A percentile compares a stretch with the other conserved stretches of the same genome.
phyloP scores from a whole-genome alignment of 83 land plant species.

The Thuja plicata region DNA sequence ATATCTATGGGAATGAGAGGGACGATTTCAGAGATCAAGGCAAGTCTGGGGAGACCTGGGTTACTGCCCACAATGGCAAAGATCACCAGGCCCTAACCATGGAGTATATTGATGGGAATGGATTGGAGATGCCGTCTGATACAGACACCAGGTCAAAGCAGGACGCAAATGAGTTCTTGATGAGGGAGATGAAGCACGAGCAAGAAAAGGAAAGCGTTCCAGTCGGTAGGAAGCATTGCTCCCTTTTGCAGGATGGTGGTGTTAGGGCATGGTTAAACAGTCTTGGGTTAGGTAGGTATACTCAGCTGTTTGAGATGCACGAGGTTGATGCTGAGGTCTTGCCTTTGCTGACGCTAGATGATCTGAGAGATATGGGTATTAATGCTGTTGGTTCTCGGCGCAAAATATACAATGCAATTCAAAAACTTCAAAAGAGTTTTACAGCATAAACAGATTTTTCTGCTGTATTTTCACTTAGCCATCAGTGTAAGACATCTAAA shows the following conservation, averaged over 20 bases:
- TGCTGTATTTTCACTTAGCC: conserved; percentile 11
- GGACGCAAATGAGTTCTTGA: conserved; percentile 4
- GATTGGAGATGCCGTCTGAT: conserved; percentile 35
- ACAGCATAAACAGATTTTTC: conserved; percentile 20
- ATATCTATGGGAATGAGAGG: conserved; percentile 19
- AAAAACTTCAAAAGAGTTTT: conserved; percentile 47
- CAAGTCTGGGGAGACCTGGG: conserved; percentile 26
- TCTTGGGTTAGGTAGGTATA: conserved; percentile 62
- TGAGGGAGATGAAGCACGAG: neutral
- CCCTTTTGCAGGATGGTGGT: conserved; percentile 23
- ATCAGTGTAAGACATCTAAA: conserved; percentile 19
- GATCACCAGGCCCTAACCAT: conserved; percentile 18
- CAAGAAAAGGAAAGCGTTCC: conserved; percentile 21
- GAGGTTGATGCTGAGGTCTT: conserved; percentile 74
- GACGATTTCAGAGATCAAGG: conserved; percentile 16
- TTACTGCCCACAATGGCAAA: conserved; percentile 9
- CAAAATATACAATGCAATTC: conserved; percentile 65
- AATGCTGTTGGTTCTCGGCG: conserved; percentile 78
- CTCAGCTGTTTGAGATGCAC: conserved; percentile 62
- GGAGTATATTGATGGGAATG: conserved; percentile 15
- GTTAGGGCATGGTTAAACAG: conserved; percentile 57
- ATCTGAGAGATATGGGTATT: conserved; percentile 81
- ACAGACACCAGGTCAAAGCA: conserved; percentile 31
- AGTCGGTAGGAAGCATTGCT: neutral
- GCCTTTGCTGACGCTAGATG: conserved; percentile 72